Conservation (phyloP, 148 eudicot species). For the Rhododendron mucronatum region DNA sequence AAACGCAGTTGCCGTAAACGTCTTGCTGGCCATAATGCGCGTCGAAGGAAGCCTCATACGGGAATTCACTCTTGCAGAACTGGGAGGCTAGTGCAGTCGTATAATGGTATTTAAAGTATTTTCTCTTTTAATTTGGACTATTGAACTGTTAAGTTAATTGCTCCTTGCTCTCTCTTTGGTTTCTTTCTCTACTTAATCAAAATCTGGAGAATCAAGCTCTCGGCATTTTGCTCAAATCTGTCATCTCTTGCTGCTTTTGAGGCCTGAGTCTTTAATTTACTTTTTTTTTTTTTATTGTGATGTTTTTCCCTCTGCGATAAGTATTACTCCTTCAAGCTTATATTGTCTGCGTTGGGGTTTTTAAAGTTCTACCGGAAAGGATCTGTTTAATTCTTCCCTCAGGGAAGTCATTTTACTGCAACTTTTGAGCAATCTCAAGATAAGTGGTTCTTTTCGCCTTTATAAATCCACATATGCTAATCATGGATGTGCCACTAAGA, state of each 20-base stretch:
- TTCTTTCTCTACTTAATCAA: not conserved
- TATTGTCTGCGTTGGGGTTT: not conserved
- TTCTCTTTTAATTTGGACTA: slow-evolving; percentile 7
- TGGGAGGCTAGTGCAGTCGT: slow-evolving; percentile 35
- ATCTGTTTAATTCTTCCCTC: not conserved
- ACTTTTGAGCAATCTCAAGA: not conserved
- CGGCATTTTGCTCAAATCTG: not conserved
- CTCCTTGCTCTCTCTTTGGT: not conserved
- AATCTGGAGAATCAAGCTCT: not conserved
- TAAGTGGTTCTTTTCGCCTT: not conserved
- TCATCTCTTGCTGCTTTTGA: not conserved
- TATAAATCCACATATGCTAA: not conserved
- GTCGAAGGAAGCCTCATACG: slow-evolving; percentile 41
- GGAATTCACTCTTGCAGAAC: slow-evolving; percentile 31
- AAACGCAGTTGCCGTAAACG: slow-evolving; percentile 95
- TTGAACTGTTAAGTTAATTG: not conserved
- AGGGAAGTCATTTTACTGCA: not conserved
- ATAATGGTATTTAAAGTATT: slow-evolving; percentile 25
- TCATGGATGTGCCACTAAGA: not conserved
- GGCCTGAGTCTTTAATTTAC: not conserved
- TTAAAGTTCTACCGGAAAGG: not conserved
- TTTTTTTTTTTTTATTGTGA: not conserved
- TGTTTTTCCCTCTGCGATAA: not conserved
- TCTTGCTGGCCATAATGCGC: slow-evolving; percentile 88
- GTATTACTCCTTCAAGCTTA: not conserved